These are phyloP conservation scores for Trypanosoma grayi DNA, from an alignment of 208 protist species.

Conservation along the genomic window DNA sequence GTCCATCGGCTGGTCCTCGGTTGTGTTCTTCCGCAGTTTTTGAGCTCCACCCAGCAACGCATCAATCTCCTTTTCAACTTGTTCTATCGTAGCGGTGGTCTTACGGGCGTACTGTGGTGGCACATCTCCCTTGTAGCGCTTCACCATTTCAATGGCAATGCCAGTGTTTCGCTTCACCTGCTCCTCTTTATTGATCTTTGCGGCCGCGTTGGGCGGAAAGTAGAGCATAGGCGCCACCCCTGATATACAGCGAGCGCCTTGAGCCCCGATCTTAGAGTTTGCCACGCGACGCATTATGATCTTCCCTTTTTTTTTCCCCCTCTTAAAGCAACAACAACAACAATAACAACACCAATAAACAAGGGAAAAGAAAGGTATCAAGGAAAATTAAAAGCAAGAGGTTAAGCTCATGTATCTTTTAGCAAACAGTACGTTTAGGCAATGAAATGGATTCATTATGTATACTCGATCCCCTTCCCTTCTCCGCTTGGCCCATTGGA, in stretches of 20 bases:
- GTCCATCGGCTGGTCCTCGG: constrained; percentile 89
- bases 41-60: constrained; percentile 75
- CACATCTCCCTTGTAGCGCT: constrained; percentile 73
- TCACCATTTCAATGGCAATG: constrained; percentile 89
- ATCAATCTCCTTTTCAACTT: constrained; percentile 90
- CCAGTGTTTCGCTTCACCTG: constrained; percentile 88
- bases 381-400: too few species aligned
- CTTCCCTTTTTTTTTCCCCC: too few species aligned
- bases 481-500: background rate
- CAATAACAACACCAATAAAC: constrained; percentile 13
- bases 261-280: constrained; percentile 29
- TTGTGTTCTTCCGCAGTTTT: constrained; percentile 66
- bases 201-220: constrained; percentile 51
- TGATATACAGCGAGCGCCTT: constrained; percentile 62
- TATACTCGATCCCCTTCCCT: background rate
- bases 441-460: too few species aligned
- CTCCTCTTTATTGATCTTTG: constrained; percentile 63
- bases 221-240: constrained; percentile 87
- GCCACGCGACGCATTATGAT: constrained; percentile 67
- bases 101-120: constrained; percentile 83
- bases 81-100: constrained; percentile 73
- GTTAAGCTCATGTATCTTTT: too few species aligned
- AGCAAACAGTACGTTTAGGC: too few species aligned
- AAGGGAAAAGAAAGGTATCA: constrained; percentile 10
- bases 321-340: too few species aligned